Conservation (phyloP, 176 grass and related monocot genomes). For the Paspalum notatum region DNA sequence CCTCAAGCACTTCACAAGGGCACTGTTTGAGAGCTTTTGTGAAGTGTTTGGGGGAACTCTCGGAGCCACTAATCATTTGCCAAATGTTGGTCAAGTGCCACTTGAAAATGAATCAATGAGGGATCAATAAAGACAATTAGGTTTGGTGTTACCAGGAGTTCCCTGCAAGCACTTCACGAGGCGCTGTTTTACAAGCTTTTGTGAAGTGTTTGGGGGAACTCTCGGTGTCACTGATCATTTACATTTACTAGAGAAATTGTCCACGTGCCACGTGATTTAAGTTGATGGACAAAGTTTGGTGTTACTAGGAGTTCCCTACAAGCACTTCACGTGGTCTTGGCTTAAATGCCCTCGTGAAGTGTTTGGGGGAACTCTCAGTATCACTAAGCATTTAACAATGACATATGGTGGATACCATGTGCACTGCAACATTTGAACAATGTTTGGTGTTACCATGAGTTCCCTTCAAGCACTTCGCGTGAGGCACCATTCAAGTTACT, state of each 20-base stretch:
- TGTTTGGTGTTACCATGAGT: conserved; percentile 37
- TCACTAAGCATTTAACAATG: conserved; percentile 14
- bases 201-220: conserved; percentile 73
- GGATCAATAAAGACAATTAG: not conserved
- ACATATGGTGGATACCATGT: not conserved
- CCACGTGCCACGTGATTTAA: not conserved
- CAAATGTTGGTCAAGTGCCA: not conserved
- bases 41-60: conserved; percentile 74
- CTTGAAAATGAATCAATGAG: not conserved
- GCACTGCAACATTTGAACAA: not conserved
- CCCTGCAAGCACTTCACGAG: conserved; percentile 48
- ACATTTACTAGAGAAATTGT: not conserved
- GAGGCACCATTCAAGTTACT: not conserved
- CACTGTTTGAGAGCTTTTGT: not conserved
- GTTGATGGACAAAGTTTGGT: conserved; percentile 17
- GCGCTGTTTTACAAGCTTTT: accelerated
- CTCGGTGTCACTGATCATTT: conserved; percentile 17
- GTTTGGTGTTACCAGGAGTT: conserved; percentile 53
- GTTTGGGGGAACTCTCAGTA: conserved; percentile 60
- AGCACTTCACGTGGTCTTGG: conserved; percentile 35
- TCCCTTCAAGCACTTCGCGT: conserved; percentile 42
- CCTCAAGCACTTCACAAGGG: conserved; percentile 44
- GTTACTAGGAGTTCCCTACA: conserved; percentile 48
- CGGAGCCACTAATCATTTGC: conserved; percentile 21
- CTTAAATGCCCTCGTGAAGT: conserved; percentile 36